These are phyloP conservation scores for Kluyveromyces lactis DNA, from an alignment of 805 yeast species.

Conservation along the genomic window DNA sequence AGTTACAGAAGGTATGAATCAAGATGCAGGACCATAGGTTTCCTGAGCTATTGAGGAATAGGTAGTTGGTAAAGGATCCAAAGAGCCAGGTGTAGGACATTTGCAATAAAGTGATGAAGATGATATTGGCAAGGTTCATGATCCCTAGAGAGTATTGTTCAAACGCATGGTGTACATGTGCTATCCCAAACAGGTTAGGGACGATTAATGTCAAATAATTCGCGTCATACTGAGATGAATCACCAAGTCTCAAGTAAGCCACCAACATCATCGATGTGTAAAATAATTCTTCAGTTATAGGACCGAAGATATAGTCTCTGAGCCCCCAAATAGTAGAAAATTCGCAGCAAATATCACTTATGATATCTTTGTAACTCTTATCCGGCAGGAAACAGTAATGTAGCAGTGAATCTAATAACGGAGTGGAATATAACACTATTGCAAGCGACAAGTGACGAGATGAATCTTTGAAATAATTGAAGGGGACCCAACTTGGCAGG, in stretches of 20 bases:
- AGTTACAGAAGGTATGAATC: conserved; percentile 25
- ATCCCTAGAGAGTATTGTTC: conserved; percentile 17
- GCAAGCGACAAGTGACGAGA: conserved; percentile 11
- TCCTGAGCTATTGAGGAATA: conserved; percentile 23
- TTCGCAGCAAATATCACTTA: conserved; percentile 10
- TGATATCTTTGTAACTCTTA: conserved; percentile 8
- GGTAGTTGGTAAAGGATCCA: conserved; percentile 26
- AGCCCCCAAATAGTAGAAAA: conserved; percentile 24
- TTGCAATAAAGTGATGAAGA: conserved; percentile 18
- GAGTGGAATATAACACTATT: conserved; percentile 20
- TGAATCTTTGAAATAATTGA: conserved; percentile 10
- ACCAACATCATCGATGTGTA: conserved; percentile 26
- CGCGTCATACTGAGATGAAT: conserved; percentile 3
- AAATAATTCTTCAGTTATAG: conserved; percentile 27
- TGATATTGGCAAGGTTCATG: conserved; percentile 10
- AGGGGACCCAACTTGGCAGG: conserved; percentile 8
- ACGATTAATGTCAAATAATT: conserved; percentile 15
- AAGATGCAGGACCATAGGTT: conserved; percentile 24
- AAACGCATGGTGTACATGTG: conserved; percentile 29
- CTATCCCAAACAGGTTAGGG: conserved; percentile 28
- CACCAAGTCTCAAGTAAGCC: conserved; percentile 7
- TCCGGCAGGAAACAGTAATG: conserved; percentile 14
- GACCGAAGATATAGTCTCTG: conserved; percentile 28
- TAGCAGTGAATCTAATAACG: conserved; percentile 15
- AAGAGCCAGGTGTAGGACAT: conserved; percentile 25